Base-by-base conservation (phyloP, 495 filamentous ascomycete genomes). In the Aspergillus ostianus region DNA sequence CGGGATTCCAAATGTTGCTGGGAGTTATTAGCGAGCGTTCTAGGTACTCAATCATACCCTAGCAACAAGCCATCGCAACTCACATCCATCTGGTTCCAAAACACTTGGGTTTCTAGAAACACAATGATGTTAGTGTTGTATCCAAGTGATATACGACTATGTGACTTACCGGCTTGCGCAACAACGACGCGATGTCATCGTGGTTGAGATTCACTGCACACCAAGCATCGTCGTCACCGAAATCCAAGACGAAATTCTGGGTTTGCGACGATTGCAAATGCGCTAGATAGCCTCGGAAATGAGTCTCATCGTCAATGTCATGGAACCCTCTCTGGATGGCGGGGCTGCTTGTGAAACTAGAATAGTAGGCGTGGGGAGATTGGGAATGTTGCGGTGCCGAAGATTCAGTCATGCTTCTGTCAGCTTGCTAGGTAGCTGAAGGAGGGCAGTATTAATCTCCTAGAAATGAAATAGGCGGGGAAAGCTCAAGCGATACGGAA, bases 1-100 rank as follows among this genome's bases (percentile, higher is more conserved):
- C 82, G 10, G 88, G 89, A 51, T 79, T 72, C 87, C 88, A 93
- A n/a, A 92, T 81, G 62, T 91, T 89, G 56, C 86, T 88, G 57
- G 7, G 19, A n/a, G 0, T 3, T 36, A 17, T 12, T 47, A 50
- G 29, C 48, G 55, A 13, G 4, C n/a, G 17, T 30, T 23, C 46
- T 12, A 46, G 29, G 30, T 21, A 57, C 15, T 6, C 36, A 41
- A 53, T 18, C n/a, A 5, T 19, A n/a, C 18, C 13, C n/a, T n/a
- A n/a, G n/a, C n/a, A 41, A 26, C 21, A 6, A 9, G n/a, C 47
- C 41, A 29, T 20, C 30, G 2, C 27, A 19, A 69, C 82, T 69
- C 77, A 87, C 84, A 92, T 90, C 90, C 89, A 93, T 69, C 89
- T 69, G 19, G 80, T 80, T 36, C 74, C 76, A 54, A 80, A 77